Evolutionary conservation across 176 grass and related monocot species (phyloP).

Genomic region (Areca catechu): DNA sequence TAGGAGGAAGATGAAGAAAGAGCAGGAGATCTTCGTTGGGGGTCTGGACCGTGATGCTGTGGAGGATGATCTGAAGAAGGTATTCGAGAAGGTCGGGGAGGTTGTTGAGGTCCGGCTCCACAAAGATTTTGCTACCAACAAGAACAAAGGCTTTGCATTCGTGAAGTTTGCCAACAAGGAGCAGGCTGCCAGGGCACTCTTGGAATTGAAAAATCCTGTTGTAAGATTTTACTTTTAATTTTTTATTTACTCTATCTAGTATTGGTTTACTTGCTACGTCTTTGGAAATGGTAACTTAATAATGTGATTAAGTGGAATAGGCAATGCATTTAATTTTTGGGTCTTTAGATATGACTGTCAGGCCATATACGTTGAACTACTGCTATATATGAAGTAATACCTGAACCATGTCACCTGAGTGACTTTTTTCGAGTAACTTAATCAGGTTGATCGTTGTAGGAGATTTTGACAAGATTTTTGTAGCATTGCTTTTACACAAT

Average conservation of each 20-base stretch:
- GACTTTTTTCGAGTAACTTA: too few species aligned
- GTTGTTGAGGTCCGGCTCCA: slow-evolving; percentile 57
- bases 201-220: slow-evolving; percentile 56
- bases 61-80: slow-evolving; percentile 53
- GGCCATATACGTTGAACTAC: too few species aligned
- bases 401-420: too few species aligned
- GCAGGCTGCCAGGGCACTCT: slow-evolving; percentile 39
- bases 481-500: background rate
- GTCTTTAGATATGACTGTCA: too few species aligned
- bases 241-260: background rate
- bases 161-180: slow-evolving; percentile 60
- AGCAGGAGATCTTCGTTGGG: slow-evolving; percentile 68
- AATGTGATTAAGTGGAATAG: too few species aligned
- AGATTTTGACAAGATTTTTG: too few species aligned
- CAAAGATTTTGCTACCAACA: slow-evolving; percentile 49
- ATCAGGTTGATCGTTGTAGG: too few species aligned
- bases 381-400: too few species aligned
- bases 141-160: slow-evolving; percentile 72
- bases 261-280: too few species aligned
- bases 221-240: slow-evolving; percentile 30
- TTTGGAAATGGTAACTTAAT: too few species aligned
- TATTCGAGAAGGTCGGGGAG: slow-evolving; percentile 39
- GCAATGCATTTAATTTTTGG: too few species aligned
- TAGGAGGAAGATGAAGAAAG: slow-evolving; percentile 46
- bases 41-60: slow-evolving; percentile 51